Percentiles rank a stretch among this genome's conserved stretches.
These are phyloP conservation scores for Clavispora santaluciae DNA, from an alignment of 805 yeast species.

Conservation along the genomic window DNA sequence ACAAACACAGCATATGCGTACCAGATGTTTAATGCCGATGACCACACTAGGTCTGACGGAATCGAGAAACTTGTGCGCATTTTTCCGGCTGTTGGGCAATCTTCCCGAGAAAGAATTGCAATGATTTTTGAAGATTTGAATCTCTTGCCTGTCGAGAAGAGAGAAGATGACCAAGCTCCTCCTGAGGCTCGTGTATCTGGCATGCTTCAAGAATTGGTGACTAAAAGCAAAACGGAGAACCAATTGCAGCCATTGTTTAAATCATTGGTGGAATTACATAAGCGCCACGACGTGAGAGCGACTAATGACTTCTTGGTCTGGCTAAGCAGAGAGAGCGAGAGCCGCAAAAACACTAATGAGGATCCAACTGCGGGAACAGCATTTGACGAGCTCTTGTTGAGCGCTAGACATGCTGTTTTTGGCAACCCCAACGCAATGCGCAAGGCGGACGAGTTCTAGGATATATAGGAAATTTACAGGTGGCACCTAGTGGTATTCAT, in stretches of 20 bases:
- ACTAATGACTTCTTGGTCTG: conserved; percentile 53
- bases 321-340: conserved; percentile 47
- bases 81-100: conserved; percentile 23
- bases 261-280: conserved; percentile 30
- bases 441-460: conserved; percentile 35
- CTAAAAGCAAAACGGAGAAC: conserved; percentile 25
- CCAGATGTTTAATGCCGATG: conserved; percentile 19
- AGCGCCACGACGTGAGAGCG: conserved; percentile 21
- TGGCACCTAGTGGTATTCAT: conserved; percentile 1
- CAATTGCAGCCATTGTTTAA: conserved; percentile 31
- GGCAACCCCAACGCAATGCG: conserved; percentile 74
- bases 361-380: conserved; percentile 26
- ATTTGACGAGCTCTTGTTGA: conserved; percentile 30
- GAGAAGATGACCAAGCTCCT: conserved; percentile 14
- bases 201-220: conserved; percentile 26
- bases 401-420: conserved; percentile 61
- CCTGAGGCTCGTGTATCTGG: conserved; percentile 31
- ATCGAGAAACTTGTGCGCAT: conserved; percentile 20
- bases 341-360: conserved; percentile 15
- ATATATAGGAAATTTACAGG: neutral
- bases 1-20: conserved; percentile 31
- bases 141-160: conserved; percentile 15
- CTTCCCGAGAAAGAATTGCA: conserved; percentile 35
- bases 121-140: conserved; percentile 45
- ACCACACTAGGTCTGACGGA: conserved; percentile 14